phyloP scores from a whole-genome alignment of 2,329 filamentous ascomycete species.

The Helminthosporium solani region DNA sequence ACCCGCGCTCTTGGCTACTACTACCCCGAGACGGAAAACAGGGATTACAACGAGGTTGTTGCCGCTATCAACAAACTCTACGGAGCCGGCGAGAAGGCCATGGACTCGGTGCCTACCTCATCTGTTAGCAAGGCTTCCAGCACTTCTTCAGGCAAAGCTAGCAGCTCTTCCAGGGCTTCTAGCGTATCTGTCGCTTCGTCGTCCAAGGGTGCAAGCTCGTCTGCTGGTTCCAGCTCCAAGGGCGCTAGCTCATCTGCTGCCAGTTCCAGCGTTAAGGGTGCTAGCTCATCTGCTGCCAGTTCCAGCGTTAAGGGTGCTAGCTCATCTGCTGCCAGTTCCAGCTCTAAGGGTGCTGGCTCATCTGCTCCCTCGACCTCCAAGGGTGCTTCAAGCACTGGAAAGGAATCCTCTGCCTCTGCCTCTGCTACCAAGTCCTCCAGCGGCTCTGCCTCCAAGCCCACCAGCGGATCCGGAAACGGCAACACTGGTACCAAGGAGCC shows the following conservation, averaged over 20 bases:
- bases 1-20: conserved; percentile 46
- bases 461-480: neutral
- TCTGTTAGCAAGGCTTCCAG: neutral
- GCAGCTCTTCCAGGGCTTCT: neutral
- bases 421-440: neutral
- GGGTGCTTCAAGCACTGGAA: neutral
- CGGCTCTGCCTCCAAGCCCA: neutral
- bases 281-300: neutral
- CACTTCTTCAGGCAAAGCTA: neutral
- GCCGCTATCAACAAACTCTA: conserved; percentile 34
- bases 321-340: neutral
- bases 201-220: too few species aligned
- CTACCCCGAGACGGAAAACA: conserved; percentile 38
- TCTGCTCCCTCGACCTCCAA: neutral
- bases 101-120: conserved; percentile 1
- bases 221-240: too few species aligned
- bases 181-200: neutral
- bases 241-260: too few species aligned
- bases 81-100: conserved; percentile 43
- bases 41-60: conserved; percentile 23
- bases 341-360: neutral
- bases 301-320: neutral
- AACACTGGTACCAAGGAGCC: conserved; percentile 12
- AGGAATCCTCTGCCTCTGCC: neutral
- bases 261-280: too few species aligned